phyloP scores from a whole-genome alignment of 495 filamentous ascomycete genomes.

The Xylaria telfairii region DNA sequence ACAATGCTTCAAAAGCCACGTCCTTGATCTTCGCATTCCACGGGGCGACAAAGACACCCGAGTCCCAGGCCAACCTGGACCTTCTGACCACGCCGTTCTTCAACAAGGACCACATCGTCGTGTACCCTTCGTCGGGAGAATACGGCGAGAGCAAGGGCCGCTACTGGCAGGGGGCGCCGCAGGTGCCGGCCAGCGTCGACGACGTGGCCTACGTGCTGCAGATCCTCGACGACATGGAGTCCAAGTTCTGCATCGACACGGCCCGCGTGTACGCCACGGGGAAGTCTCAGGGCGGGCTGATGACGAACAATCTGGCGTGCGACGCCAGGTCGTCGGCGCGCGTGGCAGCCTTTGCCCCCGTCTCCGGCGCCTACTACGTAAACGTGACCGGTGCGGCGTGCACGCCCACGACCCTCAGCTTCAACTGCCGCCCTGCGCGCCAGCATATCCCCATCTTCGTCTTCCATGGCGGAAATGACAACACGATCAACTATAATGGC shows the following conservation, averaged over 20 bases:
- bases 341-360: constrained; percentile 56
- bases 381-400: constrained; percentile 31
- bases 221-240: constrained; percentile 52
- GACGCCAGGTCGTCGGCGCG: constrained; percentile 43
- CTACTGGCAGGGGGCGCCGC: constrained; percentile 41
- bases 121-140: constrained; percentile 41
- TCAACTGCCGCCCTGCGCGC: constrained; percentile 45
- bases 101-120: constrained; percentile 54
- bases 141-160: neutral
- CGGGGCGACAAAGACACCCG: constrained; percentile 44
- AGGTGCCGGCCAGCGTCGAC: constrained; percentile 29
- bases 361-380: constrained; percentile 54
- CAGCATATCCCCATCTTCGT: constrained; percentile 48
- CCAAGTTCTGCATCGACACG: constrained; percentile 58
- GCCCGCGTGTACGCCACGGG: constrained; percentile 62
- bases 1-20: constrained; percentile 40
- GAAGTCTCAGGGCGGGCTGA: constrained; percentile 66
- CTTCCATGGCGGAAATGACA: constrained; percentile 57
- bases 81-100: constrained; percentile 52
- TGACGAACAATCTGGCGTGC: constrained; percentile 62
- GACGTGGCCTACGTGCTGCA: constrained; percentile 46
- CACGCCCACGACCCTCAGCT: constrained; percentile 31
- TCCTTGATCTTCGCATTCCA: constrained; percentile 57
- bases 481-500: constrained; percentile 44
- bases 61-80: constrained; percentile 46